Conservation (phyloP, 2,329 filamentous ascomycete species). For the Fusarium drepaniforme region DNA sequence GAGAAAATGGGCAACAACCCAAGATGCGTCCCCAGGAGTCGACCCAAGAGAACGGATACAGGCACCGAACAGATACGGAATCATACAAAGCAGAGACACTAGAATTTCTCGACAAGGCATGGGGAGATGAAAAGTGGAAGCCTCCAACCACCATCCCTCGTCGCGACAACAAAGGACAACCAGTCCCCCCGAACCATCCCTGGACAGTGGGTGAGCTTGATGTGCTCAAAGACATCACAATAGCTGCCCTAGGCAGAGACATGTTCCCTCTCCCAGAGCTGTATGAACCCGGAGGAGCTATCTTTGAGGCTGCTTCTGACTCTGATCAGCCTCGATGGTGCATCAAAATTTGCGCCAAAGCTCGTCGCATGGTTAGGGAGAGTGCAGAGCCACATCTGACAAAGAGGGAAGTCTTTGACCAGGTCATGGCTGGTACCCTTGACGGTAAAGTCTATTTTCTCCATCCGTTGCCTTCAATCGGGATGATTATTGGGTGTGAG, state of each 20-base stretch:
- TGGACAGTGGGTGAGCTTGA: background rate
- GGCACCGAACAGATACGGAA: background rate
- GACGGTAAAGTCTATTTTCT: background rate
- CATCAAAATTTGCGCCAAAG: background rate
- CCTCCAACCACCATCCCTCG: background rate
- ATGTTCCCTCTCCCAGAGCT: background rate
- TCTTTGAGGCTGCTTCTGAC: background rate
- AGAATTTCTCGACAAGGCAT: background rate
- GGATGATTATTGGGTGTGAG: background rate
- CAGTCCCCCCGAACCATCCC: background rate
- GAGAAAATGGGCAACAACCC: background rate
- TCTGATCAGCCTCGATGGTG: background rate
- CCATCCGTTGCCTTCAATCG: background rate
- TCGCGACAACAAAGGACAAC: background rate
- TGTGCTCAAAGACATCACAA: background rate
- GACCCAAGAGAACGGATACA: background rate
- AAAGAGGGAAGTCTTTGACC: background rate
- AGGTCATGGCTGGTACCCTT: background rate
- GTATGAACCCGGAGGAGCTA: background rate
- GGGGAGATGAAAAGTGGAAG: background rate
- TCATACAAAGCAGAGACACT: background rate
- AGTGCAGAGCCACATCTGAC: background rate
- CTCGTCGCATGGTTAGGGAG: background rate
- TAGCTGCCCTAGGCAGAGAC: background rate
- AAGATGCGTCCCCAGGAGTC: background rate